Evolutionary conservation across 805 yeast species (phyloP).

Genomic region (Saccharomyces paradoxus): DNA sequence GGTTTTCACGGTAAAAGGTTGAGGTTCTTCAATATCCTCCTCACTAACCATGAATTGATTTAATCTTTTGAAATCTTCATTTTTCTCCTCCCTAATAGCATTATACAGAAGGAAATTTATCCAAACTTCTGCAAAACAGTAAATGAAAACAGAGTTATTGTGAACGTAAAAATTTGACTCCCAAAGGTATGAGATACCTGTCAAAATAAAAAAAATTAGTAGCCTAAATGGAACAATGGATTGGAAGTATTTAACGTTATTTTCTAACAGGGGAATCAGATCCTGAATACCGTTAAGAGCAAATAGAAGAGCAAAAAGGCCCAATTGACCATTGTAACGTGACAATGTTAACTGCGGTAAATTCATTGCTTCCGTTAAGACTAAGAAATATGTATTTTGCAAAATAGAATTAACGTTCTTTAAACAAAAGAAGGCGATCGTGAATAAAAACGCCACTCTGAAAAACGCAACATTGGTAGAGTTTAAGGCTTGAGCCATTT

Average conservation of each 20-base stretch:
- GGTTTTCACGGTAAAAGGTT: not conserved
- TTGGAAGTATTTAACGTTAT: constrained; percentile 44
- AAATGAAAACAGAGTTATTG: constrained; percentile 54
- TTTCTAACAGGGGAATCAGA: constrained; percentile 47
- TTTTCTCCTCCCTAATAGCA: constrained; percentile 57
- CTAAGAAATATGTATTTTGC: constrained; percentile 39
- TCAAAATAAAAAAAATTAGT: constrained; percentile 40
- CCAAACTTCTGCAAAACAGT: constrained; percentile 62
- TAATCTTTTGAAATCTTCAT: constrained; percentile 37
- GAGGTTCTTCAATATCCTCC: constrained; percentile 5
- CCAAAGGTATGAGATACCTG: constrained; percentile 42
- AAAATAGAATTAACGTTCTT: constrained; percentile 41
- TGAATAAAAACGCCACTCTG: constrained; percentile 39
- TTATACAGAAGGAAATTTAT: constrained; percentile 53
- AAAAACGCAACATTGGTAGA: constrained; percentile 41
- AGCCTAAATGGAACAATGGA: constrained; percentile 53
- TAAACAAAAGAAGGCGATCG: constrained; percentile 38
- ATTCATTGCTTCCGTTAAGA: constrained; percentile 54
- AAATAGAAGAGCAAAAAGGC: constrained; percentile 42
- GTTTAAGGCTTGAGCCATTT: constrained; percentile 43
- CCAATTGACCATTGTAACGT: constrained; percentile 38
- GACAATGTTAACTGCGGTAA: constrained; percentile 31
- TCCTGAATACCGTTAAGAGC: constrained; percentile 42
- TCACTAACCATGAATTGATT: constrained; percentile 10
- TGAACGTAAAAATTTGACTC: constrained; percentile 39